These are phyloP conservation scores for Starmera stellimalicola DNA, from an alignment of 1,139 yeast species.

Conservation along the genomic window DNA sequence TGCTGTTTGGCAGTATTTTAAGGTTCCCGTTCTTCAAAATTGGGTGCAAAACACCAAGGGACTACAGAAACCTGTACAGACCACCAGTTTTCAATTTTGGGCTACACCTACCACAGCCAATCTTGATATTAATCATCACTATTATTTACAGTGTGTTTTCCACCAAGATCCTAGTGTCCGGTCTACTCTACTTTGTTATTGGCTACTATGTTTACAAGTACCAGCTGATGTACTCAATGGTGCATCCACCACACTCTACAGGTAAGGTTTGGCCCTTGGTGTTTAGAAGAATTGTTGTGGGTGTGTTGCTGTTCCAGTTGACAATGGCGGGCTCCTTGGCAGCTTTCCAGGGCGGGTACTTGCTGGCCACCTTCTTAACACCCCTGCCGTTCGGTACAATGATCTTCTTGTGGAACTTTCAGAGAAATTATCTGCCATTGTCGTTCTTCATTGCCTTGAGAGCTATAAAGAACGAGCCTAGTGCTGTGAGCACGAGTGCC, in stretches of 20 bases:
- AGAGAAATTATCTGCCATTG: constrained; percentile 71
- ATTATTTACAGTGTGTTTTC: constrained; percentile 72
- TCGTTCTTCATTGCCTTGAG: constrained; percentile 80
- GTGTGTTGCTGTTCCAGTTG: constrained; percentile 67
- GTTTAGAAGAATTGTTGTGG: constrained; percentile 62
- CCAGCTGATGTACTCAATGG: constrained; percentile 69
- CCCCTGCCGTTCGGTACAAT: constrained; percentile 70
- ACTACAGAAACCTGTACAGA: constrained; percentile 55
- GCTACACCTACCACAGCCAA: constrained; percentile 70
- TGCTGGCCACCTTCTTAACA: constrained; percentile 57
- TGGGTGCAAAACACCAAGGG: constrained; percentile 58
- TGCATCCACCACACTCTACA: constrained; percentile 83
- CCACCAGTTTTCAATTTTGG: constrained; percentile 82
- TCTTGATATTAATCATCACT: constrained; percentile 64
- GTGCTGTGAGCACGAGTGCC: no score
- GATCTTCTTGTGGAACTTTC: constrained; percentile 69
- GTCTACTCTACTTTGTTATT: constrained; percentile 59
- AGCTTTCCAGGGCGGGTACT: constrained; percentile 65
- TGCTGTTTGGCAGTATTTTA: constrained; percentile 55
- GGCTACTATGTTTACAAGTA: constrained; percentile 79
- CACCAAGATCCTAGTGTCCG: constrained; percentile 65
- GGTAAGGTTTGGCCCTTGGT: constrained; percentile 86
- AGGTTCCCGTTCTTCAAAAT: constrained; percentile 52
- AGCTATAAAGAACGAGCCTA: constrained; percentile 45
- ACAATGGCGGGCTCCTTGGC: constrained; percentile 90